Evolutionary conservation across 495 filamentous ascomycete species (phyloP).

Genomic region (Penicillium cosmopolitanum): DNA sequence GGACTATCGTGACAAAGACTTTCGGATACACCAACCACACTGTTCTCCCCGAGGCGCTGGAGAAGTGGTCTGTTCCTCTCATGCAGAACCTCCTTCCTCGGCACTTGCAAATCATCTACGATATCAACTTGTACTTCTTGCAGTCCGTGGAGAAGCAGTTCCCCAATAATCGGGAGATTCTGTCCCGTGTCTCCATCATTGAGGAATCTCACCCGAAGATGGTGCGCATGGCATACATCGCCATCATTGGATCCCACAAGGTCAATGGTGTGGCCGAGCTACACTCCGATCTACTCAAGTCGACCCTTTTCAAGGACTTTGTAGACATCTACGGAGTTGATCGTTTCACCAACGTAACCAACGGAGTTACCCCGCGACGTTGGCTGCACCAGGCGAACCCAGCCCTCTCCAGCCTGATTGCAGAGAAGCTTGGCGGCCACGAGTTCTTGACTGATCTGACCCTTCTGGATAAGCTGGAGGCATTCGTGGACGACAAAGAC

Average conservation of each 20-base stretch:
- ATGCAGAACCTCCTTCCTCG: constrained; percentile 91
- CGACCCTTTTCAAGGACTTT: constrained; percentile 99
- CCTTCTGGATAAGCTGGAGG: constrained; percentile 79
- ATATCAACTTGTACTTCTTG: constrained; percentile 94
- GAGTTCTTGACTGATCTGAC: constrained; percentile 89
- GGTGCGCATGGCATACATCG: constrained; percentile 94
- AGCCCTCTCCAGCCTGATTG: constrained; percentile 85
- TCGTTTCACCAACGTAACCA: constrained; percentile 98
- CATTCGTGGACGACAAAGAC: constrained; percentile 76
- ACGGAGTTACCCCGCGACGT: constrained; percentile 91
- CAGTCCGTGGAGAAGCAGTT: constrained; percentile 87
- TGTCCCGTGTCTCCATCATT: constrained; percentile 88
- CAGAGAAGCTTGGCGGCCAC: constrained; percentile 80
- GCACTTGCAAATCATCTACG: constrained; percentile 97
- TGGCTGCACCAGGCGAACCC: constrained; percentile 99
- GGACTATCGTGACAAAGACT: constrained; percentile 74
- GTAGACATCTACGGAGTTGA: constrained; percentile 90
- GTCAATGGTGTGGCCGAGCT: constrained; percentile 98
- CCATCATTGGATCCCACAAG: constrained; percentile 97
- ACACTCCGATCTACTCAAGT: constrained; percentile 95
- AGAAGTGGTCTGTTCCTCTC: constrained; percentile 97
- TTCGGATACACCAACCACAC: constrained; percentile 99
- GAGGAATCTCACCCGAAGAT: constrained; percentile 98
- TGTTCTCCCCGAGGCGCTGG: constrained; percentile 91
- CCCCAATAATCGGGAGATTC: constrained; percentile 84